Conservation (phyloP, 805 yeast species). For the Starmerella bombicola region DNA sequence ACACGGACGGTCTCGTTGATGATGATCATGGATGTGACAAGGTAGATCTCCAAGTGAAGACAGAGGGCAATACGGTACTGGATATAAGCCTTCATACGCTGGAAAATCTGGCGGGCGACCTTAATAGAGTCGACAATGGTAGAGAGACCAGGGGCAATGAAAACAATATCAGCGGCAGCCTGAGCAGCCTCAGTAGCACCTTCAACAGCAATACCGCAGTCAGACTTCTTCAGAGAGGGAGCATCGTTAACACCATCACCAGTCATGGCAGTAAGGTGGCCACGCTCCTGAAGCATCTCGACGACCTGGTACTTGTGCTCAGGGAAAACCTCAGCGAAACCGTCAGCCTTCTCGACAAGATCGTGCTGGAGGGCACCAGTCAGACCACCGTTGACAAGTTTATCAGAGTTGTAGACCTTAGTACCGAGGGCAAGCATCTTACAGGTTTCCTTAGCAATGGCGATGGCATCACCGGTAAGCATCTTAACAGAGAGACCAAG, state of each 20-base stretch:
- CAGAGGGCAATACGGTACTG: constrained; percentile 96
- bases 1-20: constrained; percentile 75
- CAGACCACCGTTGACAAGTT: constrained; percentile 91
- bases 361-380: constrained; percentile 97
- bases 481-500: constrained; percentile 93
- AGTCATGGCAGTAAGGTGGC: constrained; percentile 97
- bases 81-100: constrained; percentile 97
- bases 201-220: constrained; percentile 94
- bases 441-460: constrained; percentile 97
- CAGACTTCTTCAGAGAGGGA: constrained; percentile 93
- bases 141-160: constrained; percentile 90
- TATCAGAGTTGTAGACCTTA: constrained; percentile 92
- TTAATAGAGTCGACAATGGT: constrained; percentile 88
- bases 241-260: constrained; percentile 99
- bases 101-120: constrained; percentile 95
- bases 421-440: constrained; percentile 95
- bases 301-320: constrained; percentile 95
- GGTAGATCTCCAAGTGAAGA: constrained; percentile 84
- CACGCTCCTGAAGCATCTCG: constrained; percentile 88
- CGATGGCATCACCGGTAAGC: constrained; percentile 98
- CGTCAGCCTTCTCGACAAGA: constrained; percentile 94
- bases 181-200: constrained; percentile 97
- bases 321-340: constrained; percentile 98
- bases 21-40: constrained; percentile 93
- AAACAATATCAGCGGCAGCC: constrained; percentile 93